Evolutionary conservation across 306 rosid species (phyloP), one percentile per base, ranked within the genome.

Genomic region (Begonia peltatifolia): DNA sequence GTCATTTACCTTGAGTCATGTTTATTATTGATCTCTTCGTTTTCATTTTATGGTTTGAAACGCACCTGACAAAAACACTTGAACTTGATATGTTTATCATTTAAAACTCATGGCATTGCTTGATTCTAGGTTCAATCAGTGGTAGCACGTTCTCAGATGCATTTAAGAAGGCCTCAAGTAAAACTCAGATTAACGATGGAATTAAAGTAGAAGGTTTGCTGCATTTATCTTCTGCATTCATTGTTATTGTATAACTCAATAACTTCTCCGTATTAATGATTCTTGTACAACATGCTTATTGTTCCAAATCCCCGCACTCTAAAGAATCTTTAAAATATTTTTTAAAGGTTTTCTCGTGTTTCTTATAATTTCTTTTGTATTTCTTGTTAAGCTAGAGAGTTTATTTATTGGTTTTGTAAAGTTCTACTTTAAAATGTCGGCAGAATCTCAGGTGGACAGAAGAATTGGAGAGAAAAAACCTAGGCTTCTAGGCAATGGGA

Each of bases 401-500:
- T 44, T 44, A 1, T 44, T 11, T 10, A 44, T 44, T 44, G 12
- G 48, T 44, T 44, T 44, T 12, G 0, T 3, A 11, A 44, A 44
- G n/a, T 60, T 59, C 16, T 10, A 16, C 57, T 62, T 25, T 20
- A 22, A 22, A 58, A 48, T n/a, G n/a, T 62, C 46, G 16, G 47
- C 69, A 74, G 88, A 81, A 66, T 56, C 75, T 63, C 88, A 69
- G 60, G 65, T 62, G 12, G 88, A 78, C 62, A 68, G 96, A 63
- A 84, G 76, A 64, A 58, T 81, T 55, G 76, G 96, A 60, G 93
- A 68, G 63, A 88, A 88, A 74, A 88, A 84, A 58, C 86, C 72
- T 7, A 83, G 87, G 72, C 59, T 68, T n/a, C 57, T 60, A n/a
- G 85, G 78, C 61, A 87, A 81, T 58, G 77, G 68, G 67, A 74